phyloP scores from a whole-genome alignment of 192 early-diverging fungal genomes.

The Irineochytrium annulatum region DNA sequence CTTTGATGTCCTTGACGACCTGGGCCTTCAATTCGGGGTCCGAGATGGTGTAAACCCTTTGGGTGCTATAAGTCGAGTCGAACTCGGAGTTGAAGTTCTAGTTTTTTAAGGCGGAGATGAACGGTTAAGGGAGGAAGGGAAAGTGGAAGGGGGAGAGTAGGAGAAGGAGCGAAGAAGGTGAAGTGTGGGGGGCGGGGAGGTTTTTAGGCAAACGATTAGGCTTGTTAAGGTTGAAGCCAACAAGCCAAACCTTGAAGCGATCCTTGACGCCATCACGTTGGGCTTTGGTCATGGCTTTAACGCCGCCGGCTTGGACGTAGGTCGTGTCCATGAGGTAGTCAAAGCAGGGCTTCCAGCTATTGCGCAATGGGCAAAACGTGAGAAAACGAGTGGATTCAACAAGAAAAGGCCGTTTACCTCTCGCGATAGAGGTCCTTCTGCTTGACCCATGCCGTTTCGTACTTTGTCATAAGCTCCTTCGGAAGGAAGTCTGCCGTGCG shows the following conservation, averaged over 20 bases:
- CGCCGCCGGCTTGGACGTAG: conserved; percentile 54
- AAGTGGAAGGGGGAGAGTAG: too few relatives aligned
- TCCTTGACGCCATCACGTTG: conserved; percentile 76
- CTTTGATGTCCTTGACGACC: conserved; percentile 68
- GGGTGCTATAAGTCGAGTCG: conserved; percentile 65
- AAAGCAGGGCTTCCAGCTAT: conserved; percentile 71
- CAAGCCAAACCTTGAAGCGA: conserved; percentile 78
- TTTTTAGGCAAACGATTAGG: too few relatives aligned
- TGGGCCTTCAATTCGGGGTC: conserved; percentile 68
- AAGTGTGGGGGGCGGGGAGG: too few relatives aligned
- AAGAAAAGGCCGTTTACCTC: not conserved
- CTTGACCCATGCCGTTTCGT: conserved; percentile 52
- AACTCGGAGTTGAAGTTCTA: conserved; percentile 80
- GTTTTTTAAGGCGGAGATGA: too few relatives aligned
- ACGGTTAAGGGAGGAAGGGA: too few relatives aligned
- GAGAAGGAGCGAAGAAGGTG: too few relatives aligned
- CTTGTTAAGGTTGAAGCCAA: too few relatives aligned
- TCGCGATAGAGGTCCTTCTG: conserved; percentile 43
- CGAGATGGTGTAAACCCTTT: conserved; percentile 72
- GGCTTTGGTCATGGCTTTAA: conserved; percentile 56
- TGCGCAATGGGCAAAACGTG: conserved; percentile 12
- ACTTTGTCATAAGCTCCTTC: conserved; percentile 37
- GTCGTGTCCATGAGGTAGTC: conserved; percentile 71
- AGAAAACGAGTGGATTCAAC: not conserved
- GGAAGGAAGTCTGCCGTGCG: conserved; percentile 50